phyloP scores from a whole-genome alignment of 2,329 filamentous ascomycete genomes.

The Lasiodiplodia sp. region DNA sequence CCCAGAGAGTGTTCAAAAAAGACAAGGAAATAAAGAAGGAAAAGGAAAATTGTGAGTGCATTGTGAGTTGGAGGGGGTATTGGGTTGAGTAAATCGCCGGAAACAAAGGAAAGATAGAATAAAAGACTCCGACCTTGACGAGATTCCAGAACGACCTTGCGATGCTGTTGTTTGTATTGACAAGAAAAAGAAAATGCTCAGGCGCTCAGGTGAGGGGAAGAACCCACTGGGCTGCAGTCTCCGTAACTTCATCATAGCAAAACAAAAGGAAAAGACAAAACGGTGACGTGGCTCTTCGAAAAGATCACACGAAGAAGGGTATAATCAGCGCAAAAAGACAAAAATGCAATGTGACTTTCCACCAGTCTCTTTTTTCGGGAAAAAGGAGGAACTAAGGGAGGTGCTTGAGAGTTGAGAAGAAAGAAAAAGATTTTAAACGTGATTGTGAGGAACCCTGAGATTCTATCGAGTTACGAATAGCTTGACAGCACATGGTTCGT shows the following conservation, averaged over 20 bases:
- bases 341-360: slow-evolving; percentile 1
- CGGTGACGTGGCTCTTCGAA: neutral
- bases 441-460: slow-evolving; percentile 15
- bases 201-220: neutral
- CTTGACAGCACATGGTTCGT: slow-evolving; percentile 11
- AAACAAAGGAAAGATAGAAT: neutral
- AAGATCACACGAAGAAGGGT: slow-evolving; percentile 10
- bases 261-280: slow-evolving; percentile 24
- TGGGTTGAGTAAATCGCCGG: neutral
- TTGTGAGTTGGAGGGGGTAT: neutral
- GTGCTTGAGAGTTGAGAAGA: neutral
- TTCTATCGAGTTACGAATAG: slow-evolving; percentile 27
- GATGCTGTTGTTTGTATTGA: slow-evolving; percentile 2
- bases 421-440: neutral
- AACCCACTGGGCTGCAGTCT: neutral
- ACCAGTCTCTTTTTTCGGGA: neutral
- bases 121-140: neutral
- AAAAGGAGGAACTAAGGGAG: slow-evolving; percentile 3
- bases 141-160: neutral
- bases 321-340: slow-evolving; percentile 5
- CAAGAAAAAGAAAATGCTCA: slow-evolving; percentile 4
- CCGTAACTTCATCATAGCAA: slow-evolving; percentile 20
- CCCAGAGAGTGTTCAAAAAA: neutral
- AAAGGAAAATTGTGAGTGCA: neutral
- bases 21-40: neutral